These are phyloP conservation scores for Scheffersomyces quercinus DNA, from an alignment of 1,139 yeast species.

Conservation along the genomic window DNA sequence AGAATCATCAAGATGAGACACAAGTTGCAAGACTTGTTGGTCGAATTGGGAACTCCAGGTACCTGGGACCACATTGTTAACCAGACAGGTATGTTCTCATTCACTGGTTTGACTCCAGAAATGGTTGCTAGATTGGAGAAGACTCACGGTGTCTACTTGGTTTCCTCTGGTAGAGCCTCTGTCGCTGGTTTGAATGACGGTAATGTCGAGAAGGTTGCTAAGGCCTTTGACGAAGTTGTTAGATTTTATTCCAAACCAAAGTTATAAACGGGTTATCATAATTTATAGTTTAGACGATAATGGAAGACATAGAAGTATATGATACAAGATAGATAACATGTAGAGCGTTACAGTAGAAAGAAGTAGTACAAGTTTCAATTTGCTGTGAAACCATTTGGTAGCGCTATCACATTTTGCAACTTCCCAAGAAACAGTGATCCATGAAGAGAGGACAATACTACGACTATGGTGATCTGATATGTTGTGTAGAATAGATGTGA, in stretches of 20 bases:
- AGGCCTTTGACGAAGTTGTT: slow-evolving; percentile 80
- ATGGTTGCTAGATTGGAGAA: slow-evolving; percentile 80
- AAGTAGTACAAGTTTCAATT: too few relatives aligned
- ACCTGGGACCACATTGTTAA: slow-evolving; percentile 90
- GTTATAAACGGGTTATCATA: slow-evolving; percentile 19
- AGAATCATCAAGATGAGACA: slow-evolving; percentile 80
- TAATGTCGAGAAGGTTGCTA: slow-evolving; percentile 79
- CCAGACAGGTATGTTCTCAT: slow-evolving; percentile 97
- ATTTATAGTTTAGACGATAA: too few relatives aligned
- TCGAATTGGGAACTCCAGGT: slow-evolving; percentile 74
- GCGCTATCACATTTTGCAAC: too few relatives aligned
- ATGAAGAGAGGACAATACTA: too few relatives aligned
- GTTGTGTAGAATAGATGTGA: too few relatives aligned
- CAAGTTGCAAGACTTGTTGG: slow-evolving; percentile 61
- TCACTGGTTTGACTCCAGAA: slow-evolving; percentile 78
- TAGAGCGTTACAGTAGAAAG: too few relatives aligned
- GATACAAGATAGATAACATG: too few relatives aligned
- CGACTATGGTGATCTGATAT: too few relatives aligned
- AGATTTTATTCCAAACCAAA: slow-evolving; percentile 36
- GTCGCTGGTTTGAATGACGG: slow-evolving; percentile 88
- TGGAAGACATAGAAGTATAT: too few relatives aligned
- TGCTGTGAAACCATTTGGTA: too few relatives aligned
- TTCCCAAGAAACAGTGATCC: too few relatives aligned
- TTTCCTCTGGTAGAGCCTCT: slow-evolving; percentile 86
- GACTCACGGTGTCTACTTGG: slow-evolving; percentile 77